Evolutionary conservation across 2,329 filamentous ascomycete genomes (phyloP), one percentile per base, ranked within the genome.

Genomic region (Penicillium crustosum): DNA sequence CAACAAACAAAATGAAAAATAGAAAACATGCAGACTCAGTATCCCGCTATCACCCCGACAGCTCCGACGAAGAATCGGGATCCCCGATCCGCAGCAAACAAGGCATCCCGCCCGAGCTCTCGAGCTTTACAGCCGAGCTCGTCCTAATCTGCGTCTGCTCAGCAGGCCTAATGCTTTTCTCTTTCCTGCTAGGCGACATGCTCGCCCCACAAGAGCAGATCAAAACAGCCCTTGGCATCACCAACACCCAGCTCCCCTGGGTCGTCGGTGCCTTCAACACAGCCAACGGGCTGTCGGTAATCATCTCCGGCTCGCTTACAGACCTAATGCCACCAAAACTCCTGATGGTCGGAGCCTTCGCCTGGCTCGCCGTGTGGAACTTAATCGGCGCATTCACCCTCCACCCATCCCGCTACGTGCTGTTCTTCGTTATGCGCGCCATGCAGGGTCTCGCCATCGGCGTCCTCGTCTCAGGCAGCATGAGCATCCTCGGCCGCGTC

Each of bases 391-490:
- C 65, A 10, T 77, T 75, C 59, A 70, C 73, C 0, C 56, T 79
- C 6, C 68, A 69, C 4, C 75, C 73, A 1, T 66, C 69, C 6
- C 68, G 74, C 2, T 68, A 68, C 43, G 67, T 71, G 15, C 64
- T 75, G 1, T 73, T 76, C 60, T 76, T 76, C 61, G 61, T 72
- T 27, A 70, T 77, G 59, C 70, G 74, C 17, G 74, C 72, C 12
- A 73, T 77, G 73, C 73, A 76, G 33, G 81, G 81, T 0, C 77
- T 83, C 17, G 79, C 81, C 0, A 79, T 81, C 6, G 78, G 80
- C 0, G 74, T 82, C 13, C 55, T 79, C 35, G 70, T 83, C 8
- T 81, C 81, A 0, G 82, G 81, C 49, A 77, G 70, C 8, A 72
- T 83, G 58, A 81, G 78, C 19, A 71, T 83, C 13, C 67, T 82